These are phyloP conservation scores for Ophiostoma ulmi DNA, from an alignment of 2,329 filamentous ascomycete genomes.

Conservation along the genomic window DNA sequence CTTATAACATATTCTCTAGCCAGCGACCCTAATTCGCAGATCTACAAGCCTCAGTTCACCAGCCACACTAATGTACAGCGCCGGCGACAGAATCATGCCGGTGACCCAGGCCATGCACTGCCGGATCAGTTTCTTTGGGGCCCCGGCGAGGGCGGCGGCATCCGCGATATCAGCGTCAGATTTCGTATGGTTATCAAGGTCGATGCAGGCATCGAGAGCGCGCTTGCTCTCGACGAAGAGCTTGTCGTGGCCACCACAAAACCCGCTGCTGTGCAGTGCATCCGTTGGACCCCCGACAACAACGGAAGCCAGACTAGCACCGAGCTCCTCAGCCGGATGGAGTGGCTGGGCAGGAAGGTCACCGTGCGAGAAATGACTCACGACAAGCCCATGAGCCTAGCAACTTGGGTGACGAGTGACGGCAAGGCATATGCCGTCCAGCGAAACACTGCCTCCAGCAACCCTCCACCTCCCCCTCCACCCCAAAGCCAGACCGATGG, in stretches of 20 bases:
- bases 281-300: constrained; percentile 84
- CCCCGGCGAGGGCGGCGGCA: constrained; percentile 73
- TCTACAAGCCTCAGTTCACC: constrained; percentile 78
- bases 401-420: constrained; percentile 85
- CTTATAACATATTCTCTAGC: constrained; percentile 92
- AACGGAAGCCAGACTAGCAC: constrained; percentile 81
- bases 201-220: constrained; percentile 86
- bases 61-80: constrained; percentile 60
- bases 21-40: constrained; percentile 72
- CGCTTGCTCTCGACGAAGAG: constrained; percentile 85
- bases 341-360: constrained; percentile 74
- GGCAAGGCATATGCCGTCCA: constrained; percentile 90
- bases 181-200: constrained; percentile 98
- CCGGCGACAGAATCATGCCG: constrained; percentile 56
- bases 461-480: background rate
- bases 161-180: constrained; percentile 80
- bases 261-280: constrained; percentile 92
- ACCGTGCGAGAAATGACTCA: constrained; percentile 80
- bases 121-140: constrained; percentile 65
- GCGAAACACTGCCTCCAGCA: constrained; percentile 39
- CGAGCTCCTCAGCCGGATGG: constrained; percentile 80
- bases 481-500: background rate
- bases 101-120: constrained; percentile 48
- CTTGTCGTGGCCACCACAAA: constrained; percentile 86
- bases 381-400: constrained; percentile 92